Conservation (phyloP, 495 filamentous ascomycete species). For the Podospora pseudocomata region DNA sequence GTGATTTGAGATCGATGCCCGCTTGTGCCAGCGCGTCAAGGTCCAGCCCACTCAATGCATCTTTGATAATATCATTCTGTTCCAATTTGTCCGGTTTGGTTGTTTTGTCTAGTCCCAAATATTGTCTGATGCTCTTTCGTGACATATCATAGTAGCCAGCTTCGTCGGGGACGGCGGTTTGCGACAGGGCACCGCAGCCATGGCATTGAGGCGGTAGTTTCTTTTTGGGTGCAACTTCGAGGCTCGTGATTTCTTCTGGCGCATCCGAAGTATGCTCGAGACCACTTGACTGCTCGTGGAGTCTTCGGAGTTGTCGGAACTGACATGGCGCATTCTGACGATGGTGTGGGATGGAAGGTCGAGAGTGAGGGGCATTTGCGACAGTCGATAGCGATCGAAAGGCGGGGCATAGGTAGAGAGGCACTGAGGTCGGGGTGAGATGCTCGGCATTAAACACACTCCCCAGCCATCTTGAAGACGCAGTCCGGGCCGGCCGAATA, state of each 20-base stretch:
- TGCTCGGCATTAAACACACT: constrained; percentile 41
- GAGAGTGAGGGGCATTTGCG: constrained; percentile 1
- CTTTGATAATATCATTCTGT: constrained; percentile 37
- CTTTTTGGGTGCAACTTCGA: constrained; percentile 7
- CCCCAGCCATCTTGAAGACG: constrained; percentile 39
- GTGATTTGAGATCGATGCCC: constrained; percentile 39
- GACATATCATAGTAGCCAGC: constrained; percentile 70
- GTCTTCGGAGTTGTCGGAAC: constrained; percentile 24
- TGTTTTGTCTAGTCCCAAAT: constrained; percentile 32
- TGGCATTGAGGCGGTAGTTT: constrained; percentile 64
- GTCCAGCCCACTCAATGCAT: constrained; percentile 40
- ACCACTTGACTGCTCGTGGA: constrained; percentile 29
- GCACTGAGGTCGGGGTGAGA: constrained; percentile 29
- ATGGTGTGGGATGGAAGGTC: background rate
- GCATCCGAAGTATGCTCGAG: background rate
- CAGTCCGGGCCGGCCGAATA: constrained; percentile 25
- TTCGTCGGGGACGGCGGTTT: constrained; percentile 61
- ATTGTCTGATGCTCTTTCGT: constrained; percentile 51
- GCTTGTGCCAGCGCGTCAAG: constrained; percentile 39
- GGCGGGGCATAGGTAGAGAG: constrained; percentile 46
- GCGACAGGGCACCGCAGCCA: constrained; percentile 84
- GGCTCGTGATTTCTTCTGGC: background rate
- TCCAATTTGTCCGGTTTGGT: constrained; percentile 23
- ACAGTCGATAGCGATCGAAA: constrained; percentile 17
- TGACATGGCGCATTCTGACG: constrained; percentile 21